phyloP scores from a whole-genome alignment of 257 asterid species.

The Henckelia pumila region DNA sequence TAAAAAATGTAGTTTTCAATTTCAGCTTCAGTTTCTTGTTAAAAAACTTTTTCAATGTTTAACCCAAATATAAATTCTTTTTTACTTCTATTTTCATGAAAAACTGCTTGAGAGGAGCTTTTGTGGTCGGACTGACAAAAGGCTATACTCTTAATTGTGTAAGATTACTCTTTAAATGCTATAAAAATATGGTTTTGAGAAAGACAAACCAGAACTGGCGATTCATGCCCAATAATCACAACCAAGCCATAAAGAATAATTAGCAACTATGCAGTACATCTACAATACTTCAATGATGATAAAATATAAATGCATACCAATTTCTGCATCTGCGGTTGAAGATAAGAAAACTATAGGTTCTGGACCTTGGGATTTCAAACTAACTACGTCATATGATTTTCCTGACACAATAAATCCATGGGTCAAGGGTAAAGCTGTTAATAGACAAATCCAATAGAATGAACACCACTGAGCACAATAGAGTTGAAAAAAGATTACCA shows the following conservation, averaged over 20 bases:
- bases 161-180: background rate
- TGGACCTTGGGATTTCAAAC: conserved; percentile 43
- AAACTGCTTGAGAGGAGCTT: background rate
- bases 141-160: background rate
- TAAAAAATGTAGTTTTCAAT: no score
- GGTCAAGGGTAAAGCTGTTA: background rate
- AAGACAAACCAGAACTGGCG: background rate
- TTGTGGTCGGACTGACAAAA: background rate
- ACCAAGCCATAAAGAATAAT: background rate
- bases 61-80: background rate
- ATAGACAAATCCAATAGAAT: background rate
- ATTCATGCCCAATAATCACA: background rate
- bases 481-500: conserved; percentile 37
- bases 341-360: conserved; percentile 48
- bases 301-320: conserved; percentile 40
- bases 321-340: conserved; percentile 48
- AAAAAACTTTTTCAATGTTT: no score
- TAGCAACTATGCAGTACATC: background rate
- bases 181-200: no score
- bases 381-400: conserved; percentile 58
- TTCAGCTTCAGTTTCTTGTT: background rate
- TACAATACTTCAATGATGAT: background rate
- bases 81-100: no score
- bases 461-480: conserved; percentile 5
- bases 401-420: conserved; percentile 34